Base-by-base conservation (phyloP, 805 yeast species). In the Suhomyces pyralidae region DNA sequence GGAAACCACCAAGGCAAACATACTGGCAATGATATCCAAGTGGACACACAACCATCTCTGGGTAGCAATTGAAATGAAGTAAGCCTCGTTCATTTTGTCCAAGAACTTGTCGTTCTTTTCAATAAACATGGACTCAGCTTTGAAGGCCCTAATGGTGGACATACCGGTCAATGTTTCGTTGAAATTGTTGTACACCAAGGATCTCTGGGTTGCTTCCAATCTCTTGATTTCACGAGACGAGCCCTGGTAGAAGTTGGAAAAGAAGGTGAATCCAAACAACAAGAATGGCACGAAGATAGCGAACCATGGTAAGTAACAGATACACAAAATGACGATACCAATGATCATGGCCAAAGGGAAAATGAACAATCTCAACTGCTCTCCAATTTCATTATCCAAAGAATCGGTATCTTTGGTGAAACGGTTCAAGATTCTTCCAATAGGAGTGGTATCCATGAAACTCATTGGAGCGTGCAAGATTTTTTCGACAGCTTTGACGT, bases 21-120 rank as follows among this genome's bases (percentile, higher is more conserved):
- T 50, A 30, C 75, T 69, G 4, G 83, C 82, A 55, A 81, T 68
- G 50, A 77, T 62, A 66, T 81, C 83, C 55, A 81, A 69, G 52
- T 79, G 76, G 40, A 82, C 75, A 51, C 81, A 77, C 51, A 85
- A 77, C 88, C 88, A 85, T 66, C 89, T 76, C 69, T 84, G 88
- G 51, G 76, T 71, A 4, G 83, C 80, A 54, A 81, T 73, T 5
- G 80, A 70, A 45, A 80, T 55, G 52, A 67, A 79, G 56, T 78
- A 78, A 2, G 84, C 83, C 61, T 80, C 84, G 58, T 81, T 78
- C 78, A 76, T 80, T 60, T 59, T 69, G 60, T 79, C 69, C 45
- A 78, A 63, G 49, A 66, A 66, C 10, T 49, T 63, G 64, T 79
- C 82, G 49, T 79, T 77, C 61, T 76, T 80, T 19, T 66, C 55